Evolutionary conservation across 164 flowering plant species (phyloP).

Genomic region (Tetrastigma voinierianum): DNA sequence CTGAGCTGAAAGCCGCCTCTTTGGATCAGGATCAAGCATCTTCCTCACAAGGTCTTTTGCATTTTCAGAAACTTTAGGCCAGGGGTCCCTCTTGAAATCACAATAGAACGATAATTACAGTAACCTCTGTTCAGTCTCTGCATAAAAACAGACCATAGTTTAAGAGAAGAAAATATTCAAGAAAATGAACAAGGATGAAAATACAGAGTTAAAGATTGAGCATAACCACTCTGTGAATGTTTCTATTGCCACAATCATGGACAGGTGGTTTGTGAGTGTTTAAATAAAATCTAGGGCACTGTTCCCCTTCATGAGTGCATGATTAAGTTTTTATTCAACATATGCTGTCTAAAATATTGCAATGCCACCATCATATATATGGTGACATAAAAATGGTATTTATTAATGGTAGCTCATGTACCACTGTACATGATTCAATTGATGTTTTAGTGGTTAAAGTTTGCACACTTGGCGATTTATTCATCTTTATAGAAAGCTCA

Average conservation of each 20-base stretch:
- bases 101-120: conserved; percentile 83
- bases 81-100: conserved; percentile 92
- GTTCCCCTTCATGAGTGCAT: background rate
- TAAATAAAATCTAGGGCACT: background rate
- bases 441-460: no score
- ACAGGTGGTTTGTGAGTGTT: background rate
- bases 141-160: conserved; percentile 8
- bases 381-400: no score
- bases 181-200: background rate
- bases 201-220: background rate
- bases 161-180: background rate
- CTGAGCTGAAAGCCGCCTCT: conserved; percentile 72
- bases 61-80: conserved; percentile 92
- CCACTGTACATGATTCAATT: no score
- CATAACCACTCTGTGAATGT: background rate
- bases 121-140: conserved; percentile 99
- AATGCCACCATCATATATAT: no score
- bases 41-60: conserved; percentile 89
- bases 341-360: no score
- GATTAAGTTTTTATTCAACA: no score
- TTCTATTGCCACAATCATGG: background rate
- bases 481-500: no score
- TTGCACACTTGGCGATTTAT: no score
- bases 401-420: no score
- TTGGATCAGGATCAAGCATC: conserved; percentile 93